Base-by-base conservation (phyloP, 768 basidiomycete genomes). In the Leccinum subgranulosum region DNA sequence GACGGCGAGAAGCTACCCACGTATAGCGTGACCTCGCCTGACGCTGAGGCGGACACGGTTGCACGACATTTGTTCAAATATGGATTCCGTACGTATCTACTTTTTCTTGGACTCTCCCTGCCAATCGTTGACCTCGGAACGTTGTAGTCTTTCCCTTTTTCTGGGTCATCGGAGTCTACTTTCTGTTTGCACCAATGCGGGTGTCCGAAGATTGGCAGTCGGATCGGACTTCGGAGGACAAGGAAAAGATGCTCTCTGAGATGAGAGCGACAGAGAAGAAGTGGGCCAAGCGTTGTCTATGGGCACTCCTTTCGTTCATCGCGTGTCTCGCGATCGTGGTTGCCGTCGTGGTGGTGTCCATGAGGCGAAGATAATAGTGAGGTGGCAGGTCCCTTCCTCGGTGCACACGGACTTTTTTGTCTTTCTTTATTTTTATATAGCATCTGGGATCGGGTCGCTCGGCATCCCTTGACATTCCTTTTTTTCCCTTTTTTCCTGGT, bases 61-160 rank as follows among this genome's bases (percentile, higher is more conserved):
- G 81, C 84, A 6, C 78, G 80, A 71, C 83, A 80, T 66, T 69
- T 86, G 48, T 86, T 86, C 74, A 81, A 80, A 64, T 85, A 84
- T 57, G 83, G 84, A 46, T 85, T 86, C 64, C 65, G 85, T 86
- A 63, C 65, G 84, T 53, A 7, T n/a, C 19, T 48, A 0, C 11
- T 8, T 8, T 8, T 25, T 5, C 15, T 19, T 25, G 11, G 21
- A 3, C 12, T 10, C 2, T 17, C 6, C 3, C 15, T 15, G 1
- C 3, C n/a, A n/a, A 19, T 28, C 2, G 25, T 17, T 3, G 46
- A 25, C 46, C 25, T 14, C 2, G 21, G 23, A 25, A 17, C 14
- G 46, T 0, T 9, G 0, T 14, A 86, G 84, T 85, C 51, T 86
- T 86, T 67, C 82, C 81, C 3, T 74, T 80, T 41, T 85, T 86